Percentiles rank a stretch among this genome's conserved stretches.
These are phyloP conservation scores for Agrocybe praecox DNA, from an alignment of 768 basidiomycete species.

Conservation along the genomic window DNA sequence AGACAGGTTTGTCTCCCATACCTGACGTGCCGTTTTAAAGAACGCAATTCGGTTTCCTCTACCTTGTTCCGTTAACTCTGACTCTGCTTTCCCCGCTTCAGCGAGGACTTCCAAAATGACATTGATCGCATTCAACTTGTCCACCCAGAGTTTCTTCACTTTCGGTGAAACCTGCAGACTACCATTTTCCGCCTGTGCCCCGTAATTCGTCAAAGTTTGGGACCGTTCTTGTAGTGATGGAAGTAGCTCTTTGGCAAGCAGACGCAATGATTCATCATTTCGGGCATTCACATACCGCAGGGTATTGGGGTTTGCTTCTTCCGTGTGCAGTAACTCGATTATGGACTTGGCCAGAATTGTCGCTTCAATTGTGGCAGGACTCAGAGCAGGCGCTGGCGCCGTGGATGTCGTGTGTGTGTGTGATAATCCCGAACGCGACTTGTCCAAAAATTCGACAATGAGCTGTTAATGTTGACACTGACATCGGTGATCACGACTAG, in stretches of 20 bases:
- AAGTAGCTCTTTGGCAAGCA: conserved; percentile 43
- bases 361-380: conserved; percentile 83
- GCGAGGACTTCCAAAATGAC: conserved; percentile 46
- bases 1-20: conserved; percentile 55
- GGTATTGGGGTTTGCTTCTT: conserved; percentile 61
- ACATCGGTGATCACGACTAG: not conserved
- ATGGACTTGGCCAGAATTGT: conserved; percentile 50
- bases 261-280: conserved; percentile 50
- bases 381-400: conserved; percentile 74
- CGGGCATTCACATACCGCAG: conserved; percentile 63
- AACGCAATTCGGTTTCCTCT: conserved; percentile 48
- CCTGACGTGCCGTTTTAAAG: conserved; percentile 47
- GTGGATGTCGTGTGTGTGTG: conserved; percentile 69
- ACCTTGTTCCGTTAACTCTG: conserved; percentile 39
- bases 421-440: conserved; percentile 72
- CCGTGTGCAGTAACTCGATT: conserved; percentile 63
- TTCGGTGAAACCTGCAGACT: conserved; percentile 59
- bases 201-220: conserved; percentile 47
- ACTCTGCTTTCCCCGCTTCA: conserved; percentile 40
- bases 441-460: conserved; percentile 82
- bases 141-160: conserved; percentile 62
- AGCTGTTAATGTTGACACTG: conserved; percentile 46
- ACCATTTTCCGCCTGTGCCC: conserved; percentile 53
- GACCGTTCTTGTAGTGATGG: conserved; percentile 49
- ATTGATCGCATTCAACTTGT: conserved; percentile 49